phyloP scores from a whole-genome alignment of 2,329 filamentous ascomycete genomes.

The Aureobasidium sp. region DNA sequence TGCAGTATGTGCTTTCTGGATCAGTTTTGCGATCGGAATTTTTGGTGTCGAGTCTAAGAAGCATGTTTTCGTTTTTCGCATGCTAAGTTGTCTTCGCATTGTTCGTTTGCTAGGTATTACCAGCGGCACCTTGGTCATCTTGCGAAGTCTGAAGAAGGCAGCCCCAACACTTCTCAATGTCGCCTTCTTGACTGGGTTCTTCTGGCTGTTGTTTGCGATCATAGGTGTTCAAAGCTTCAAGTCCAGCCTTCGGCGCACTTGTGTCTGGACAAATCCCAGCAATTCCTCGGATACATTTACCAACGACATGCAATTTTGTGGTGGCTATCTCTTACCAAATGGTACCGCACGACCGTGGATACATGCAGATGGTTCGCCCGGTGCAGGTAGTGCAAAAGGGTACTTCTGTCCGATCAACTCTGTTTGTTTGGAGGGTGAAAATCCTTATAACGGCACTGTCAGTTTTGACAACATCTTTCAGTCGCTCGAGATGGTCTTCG shows the following conservation, averaged over 20 bases:
- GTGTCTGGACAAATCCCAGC: conserved; percentile 47
- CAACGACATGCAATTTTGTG: conserved; percentile 65
- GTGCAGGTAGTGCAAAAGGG: conserved; percentile 61
- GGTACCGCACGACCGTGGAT: conserved; percentile 55
- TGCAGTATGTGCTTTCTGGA: conserved; percentile 92
- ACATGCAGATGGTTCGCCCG: conserved; percentile 45
- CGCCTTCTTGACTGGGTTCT: conserved; percentile 89
- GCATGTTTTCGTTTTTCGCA: conserved; percentile 85
- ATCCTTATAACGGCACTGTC: conserved; percentile 77
- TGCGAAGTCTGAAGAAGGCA: conserved; percentile 91
- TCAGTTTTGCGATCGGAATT: conserved; percentile 69
- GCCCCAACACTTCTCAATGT: conserved; percentile 87
- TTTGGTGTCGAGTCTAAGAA: conserved; percentile 59
- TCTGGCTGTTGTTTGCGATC: conserved; percentile 96
- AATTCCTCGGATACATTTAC: conserved; percentile 47
- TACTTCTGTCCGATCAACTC: conserved; percentile 82
- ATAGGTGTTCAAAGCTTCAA: conserved; percentile 92
- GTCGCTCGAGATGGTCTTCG: conserved; percentile 89
- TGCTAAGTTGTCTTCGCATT: conserved; percentile 93
- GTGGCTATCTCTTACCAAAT: conserved; percentile 63
- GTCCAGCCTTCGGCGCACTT: conserved; percentile 43
- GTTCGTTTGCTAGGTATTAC: conserved; percentile 85
- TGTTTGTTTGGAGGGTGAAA: conserved; percentile 69
- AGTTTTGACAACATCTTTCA: conserved; percentile 94
- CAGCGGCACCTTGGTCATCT: conserved; percentile 87